phyloP scores from a whole-genome alignment of 1,284 basidiomycete species.

The Sporisorium exsertum region DNA sequence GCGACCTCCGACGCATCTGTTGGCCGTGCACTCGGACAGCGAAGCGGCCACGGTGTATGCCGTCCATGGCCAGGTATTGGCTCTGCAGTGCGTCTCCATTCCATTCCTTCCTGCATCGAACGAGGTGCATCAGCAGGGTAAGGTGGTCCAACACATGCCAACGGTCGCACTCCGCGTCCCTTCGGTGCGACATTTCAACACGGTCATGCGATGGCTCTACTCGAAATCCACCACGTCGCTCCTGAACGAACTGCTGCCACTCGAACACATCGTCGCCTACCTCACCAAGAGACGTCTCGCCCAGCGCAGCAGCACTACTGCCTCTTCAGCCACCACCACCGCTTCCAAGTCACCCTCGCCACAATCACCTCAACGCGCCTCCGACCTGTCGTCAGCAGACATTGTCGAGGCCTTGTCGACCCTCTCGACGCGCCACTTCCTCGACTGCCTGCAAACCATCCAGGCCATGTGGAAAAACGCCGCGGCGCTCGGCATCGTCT shows the following conservation, averaged over 20 bases:
- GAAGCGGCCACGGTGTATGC: constrained; percentile 33
- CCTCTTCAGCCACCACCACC: background rate
- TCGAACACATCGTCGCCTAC: constrained; percentile 29
- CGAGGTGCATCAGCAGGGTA: constrained; percentile 10
- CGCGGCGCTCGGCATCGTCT: constrained; percentile 46
- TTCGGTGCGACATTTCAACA: constrained; percentile 28
- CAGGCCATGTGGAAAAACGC: constrained; percentile 54
- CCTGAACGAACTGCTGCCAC: constrained; percentile 40
- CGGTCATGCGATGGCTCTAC: constrained; percentile 46
- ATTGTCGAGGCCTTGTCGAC: constrained; percentile 40
- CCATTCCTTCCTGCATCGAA: constrained; percentile 29
- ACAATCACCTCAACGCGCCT: background rate
- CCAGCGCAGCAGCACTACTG: background rate
- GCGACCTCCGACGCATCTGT: constrained; percentile 36
- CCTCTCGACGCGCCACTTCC: constrained; percentile 29
- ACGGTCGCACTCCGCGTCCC: constrained; percentile 35
- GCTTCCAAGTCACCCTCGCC: background rate
- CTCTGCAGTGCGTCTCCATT: constrained; percentile 52
- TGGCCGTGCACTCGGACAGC: constrained; percentile 37
- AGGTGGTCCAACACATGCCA: constrained; percentile 18
- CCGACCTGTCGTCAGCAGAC: constrained; percentile 18
- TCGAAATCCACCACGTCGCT: constrained; percentile 34
- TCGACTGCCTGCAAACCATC: constrained; percentile 35
- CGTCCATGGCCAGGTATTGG: constrained; percentile 36
- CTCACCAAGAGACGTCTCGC: constrained; percentile 21